A percentile compares a stretch with the other conserved stretches of the same genome.
Evolutionary conservation across 2,329 filamentous ascomycete genomes (phyloP).

Genomic region (Fusarium solani-melongenae): DNA sequence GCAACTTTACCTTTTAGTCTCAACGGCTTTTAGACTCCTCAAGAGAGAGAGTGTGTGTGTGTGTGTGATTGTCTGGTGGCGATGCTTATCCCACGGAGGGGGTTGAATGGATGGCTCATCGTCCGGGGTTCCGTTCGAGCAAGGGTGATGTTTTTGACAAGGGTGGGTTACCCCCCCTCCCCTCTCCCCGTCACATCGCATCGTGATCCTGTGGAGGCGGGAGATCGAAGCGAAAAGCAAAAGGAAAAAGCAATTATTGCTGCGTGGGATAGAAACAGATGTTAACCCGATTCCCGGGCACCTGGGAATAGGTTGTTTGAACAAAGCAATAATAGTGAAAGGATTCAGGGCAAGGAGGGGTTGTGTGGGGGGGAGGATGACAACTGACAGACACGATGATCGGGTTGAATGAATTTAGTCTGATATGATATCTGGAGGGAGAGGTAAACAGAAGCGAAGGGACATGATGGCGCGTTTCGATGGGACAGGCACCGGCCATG

Average conservation of each 20-base stretch:
- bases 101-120: neutral
- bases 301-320: slow-evolving; percentile 13
- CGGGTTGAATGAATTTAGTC: neutral
- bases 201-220: slow-evolving; percentile 34
- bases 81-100: slow-evolving; percentile 14
- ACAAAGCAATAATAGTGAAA: neutral
- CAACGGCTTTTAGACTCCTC: neutral
- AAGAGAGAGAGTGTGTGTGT: neutral
- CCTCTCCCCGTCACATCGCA: slow-evolving; percentile 3
- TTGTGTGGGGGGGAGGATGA: neutral
- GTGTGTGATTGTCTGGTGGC: neutral
- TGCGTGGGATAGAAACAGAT: slow-evolving; percentile 1
- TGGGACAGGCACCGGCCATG: neutral
- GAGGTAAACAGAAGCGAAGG: neutral
- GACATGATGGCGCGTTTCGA: neutral
- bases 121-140: slow-evolving; percentile 4
- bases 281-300: slow-evolving; percentile 10
- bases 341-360: neutral
- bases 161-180: slow-evolving; percentile 17
- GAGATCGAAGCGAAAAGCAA: slow-evolving; percentile 40
- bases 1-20: slow-evolving; percentile 21
- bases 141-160: slow-evolving; percentile 13
- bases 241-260: slow-evolving; percentile 33
- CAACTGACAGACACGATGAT: neutral
- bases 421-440: neutral